Base-by-base conservation (phyloP, 768 basidiomycete genomes). In the Lanmaoa pseudosensibilis region DNA sequence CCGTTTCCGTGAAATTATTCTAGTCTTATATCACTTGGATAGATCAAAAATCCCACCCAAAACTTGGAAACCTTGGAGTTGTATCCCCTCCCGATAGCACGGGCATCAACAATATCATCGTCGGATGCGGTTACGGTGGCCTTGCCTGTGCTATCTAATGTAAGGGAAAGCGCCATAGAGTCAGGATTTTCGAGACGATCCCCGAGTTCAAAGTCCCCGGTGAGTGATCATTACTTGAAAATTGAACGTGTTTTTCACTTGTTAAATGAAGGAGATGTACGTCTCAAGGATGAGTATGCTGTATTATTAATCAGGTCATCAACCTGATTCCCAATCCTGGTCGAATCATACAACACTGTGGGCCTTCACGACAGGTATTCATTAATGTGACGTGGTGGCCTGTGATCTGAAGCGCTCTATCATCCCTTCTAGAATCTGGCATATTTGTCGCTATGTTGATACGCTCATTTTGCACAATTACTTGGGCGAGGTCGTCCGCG, bases 311-410 rank as follows among this genome's bases (percentile, higher is more conserved):
- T 46, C 46, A 65, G 58, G 51, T 62, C 46, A 56, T 69, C 27
- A 55, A 56, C 36, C 56, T 67, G 47, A 37, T 59, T 32, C 50
- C 53, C 43, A 67, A 66, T 50, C 59, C 65, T 16, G 71, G 70
- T 18, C 53, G 63, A 11, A 54, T 68, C 40, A n/a, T 64, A 47
- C 46, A 55, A 46, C 65, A 64, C 34, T 66, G 64, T n/a, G 62
- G 65, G 63, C 21, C 39, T 60, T 46, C 66, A 68, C 37, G 52
- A 63, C 36, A 55, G 41, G 60, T 61, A 43, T 39, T 55, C 39
- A 47, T 58, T 60, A 58, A 59, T 60, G 57, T 61, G 50, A 55
- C 56, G 41, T 33, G 52, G 36, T 34, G 34, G 48, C 54, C 53
- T 52, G 46, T 38, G 21, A 23, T 61, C 48, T 55, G 44, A 56